These are phyloP conservation scores for Puccinia hordei DNA, from an alignment of 1,284 basidiomycete genomes.

Conservation along the genomic window DNA sequence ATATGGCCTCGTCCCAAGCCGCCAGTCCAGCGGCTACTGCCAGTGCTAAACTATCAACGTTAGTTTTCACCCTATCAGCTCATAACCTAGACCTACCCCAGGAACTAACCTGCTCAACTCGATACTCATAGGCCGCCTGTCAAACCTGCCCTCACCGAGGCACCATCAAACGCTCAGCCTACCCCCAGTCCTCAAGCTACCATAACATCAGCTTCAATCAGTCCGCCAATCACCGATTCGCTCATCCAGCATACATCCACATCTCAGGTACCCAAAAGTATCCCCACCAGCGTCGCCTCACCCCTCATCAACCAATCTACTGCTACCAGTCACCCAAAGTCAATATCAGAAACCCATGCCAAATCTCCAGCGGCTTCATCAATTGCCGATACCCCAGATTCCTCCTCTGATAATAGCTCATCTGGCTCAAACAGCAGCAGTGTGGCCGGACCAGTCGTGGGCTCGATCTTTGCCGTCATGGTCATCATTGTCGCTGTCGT, in stretches of 20 bases:
- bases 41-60: conserved; percentile 7
- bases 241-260: conserved; percentile 5
- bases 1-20: background rate
- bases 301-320: background rate
- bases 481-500: background rate
- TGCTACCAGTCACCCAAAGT: background rate
- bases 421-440: background rate
- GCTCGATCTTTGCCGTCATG: conserved; percentile 8
- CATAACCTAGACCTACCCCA: background rate
- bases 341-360: background rate
- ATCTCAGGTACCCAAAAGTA: background rate
- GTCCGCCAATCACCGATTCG: background rate
- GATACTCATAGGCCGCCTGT: background rate
- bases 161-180: background rate
- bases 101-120: background rate
- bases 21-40: background rate
- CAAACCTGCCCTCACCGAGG: background rate
- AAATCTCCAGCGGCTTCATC: background rate
- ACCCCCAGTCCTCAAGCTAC: conserved; percentile 1
- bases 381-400: background rate
- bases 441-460: background rate
- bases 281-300: background rate
- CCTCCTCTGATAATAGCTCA: background rate
- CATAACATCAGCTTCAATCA: background rate
- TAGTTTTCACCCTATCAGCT: background rate